These are phyloP conservation scores for Neurospora pannonica DNA, from an alignment of 495 filamentous ascomycete species.

Conservation along the genomic window DNA sequence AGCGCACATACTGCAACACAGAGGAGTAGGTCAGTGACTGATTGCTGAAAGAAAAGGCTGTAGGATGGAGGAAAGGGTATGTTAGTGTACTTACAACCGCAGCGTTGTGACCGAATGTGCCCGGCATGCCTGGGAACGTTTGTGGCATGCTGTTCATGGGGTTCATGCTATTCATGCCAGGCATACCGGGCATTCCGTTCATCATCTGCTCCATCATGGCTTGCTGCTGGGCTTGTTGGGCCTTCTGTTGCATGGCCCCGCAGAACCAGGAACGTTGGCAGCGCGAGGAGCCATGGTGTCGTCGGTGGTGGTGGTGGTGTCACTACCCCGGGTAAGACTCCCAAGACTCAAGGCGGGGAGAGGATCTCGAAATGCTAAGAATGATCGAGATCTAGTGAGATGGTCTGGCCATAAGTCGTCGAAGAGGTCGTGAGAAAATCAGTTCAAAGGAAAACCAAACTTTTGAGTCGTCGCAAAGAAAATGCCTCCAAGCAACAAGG, in stretches of 20 bases:
- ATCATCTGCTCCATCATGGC: constrained; percentile 31
- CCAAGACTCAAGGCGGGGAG: constrained; percentile 33
- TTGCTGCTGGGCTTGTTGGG: constrained; percentile 28
- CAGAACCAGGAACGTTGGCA: background rate
- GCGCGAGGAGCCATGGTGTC: background rate
- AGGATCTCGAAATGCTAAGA: constrained; percentile 12
- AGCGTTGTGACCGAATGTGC: too few species aligned
- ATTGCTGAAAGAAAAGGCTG: too few species aligned
- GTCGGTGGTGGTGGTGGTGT: background rate
- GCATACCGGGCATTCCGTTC: constrained; percentile 19
- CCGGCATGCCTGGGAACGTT: constrained; percentile 27
- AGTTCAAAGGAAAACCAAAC: background rate
- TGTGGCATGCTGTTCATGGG: constrained; percentile 22
- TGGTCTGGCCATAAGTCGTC: constrained; percentile 31
- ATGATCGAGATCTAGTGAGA: constrained; percentile 31
- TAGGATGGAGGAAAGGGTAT: too few species aligned
- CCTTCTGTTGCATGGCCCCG: constrained; percentile 40
- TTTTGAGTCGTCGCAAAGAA: background rate
- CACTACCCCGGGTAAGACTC: constrained; percentile 7
- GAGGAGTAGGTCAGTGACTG: too few species aligned
- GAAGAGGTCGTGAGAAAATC: background rate
- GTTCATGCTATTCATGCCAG: constrained; percentile 31
- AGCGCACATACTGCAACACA: too few species aligned
- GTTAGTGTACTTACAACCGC: too few species aligned
- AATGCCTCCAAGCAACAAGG: background rate